Base-by-base conservation (phyloP, 2,329 filamentous ascomycete genomes). In the Exophiala alcalophila region DNA sequence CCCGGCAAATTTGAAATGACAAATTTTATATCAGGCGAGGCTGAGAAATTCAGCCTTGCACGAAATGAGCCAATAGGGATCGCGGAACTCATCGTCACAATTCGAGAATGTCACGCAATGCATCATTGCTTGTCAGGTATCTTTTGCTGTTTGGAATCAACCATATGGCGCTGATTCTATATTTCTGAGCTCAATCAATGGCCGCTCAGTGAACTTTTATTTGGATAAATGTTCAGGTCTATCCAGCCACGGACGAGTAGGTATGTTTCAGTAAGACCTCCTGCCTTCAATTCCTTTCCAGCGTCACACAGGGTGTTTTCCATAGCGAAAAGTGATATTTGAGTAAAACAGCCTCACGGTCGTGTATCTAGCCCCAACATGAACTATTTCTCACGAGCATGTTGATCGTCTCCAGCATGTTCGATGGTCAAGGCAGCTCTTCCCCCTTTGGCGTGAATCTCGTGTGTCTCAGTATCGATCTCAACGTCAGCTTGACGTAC, bases 401-500 rank as follows among this genome's bases (percentile, higher is more conserved):
- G 12, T 11, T 30, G 27, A 30, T 6, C 15, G 27, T 30, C 27
- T 30, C 9, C 6, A 30, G 27, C 27, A 30, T 25, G 7, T 25
- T 30, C 27, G 27, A 30, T 30, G 12, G 27, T 30, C 27, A 30
- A 30, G 27, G 7, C 27, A 6, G 27, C 15, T 14, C 12, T 30
- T 8, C 5, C 27, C 6, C 27, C 27, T 30, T 30, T 30, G 27
- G 27, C 27, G 15, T 30, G 27, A 30, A 30, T 30, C 27, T 30
- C 27, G 15, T 30, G 27, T 14, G 27, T 30, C 6, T 8, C 27
- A 6, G 27, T 30, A 14, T 30, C 27, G 27, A 30, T 30, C 27
- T 30, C 27, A 30, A 30, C 27, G 27, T 30, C 27, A 30, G 27
- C 27, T 14, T 30, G 27, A 9, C 27, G 27, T 14, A 30, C 27